Conservation (phyloP, 108 stramenopile species). For the Tribonema minus region DNA sequence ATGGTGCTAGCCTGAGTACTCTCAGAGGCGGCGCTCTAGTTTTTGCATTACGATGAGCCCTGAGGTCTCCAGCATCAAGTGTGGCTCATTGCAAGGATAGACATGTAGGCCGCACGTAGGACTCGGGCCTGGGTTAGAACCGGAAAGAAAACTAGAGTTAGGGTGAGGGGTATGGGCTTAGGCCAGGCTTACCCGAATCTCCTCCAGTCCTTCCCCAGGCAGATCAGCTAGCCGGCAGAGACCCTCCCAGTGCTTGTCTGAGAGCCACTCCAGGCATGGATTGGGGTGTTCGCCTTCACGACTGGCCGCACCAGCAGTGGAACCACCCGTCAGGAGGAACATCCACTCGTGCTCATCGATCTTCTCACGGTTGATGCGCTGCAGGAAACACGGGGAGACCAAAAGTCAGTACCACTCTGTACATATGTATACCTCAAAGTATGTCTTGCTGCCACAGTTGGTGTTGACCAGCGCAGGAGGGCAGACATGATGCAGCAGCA, state of each 20-base stretch:
- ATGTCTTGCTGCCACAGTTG: not conserved
- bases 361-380: not conserved
- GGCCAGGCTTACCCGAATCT: not conserved
- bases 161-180: too few species aligned
- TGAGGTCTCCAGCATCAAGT: too few species aligned
- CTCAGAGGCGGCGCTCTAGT: too few species aligned
- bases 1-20: too few species aligned
- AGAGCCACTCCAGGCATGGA: constrained; percentile 56
- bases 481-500: not conserved
- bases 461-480: not conserved
- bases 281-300: constrained; percentile 60
- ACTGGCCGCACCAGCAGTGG: constrained; percentile 8
- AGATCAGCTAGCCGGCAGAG: constrained; percentile 57
- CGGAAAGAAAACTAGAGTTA: too few species aligned
- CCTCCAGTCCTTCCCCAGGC: not conserved
- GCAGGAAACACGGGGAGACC: not conserved
- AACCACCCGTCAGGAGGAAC: constrained; percentile 61
- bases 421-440: not conserved
- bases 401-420: not conserved
- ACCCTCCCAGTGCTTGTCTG: constrained; percentile 58
- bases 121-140: too few species aligned
- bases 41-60: too few species aligned
- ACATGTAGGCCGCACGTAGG: too few species aligned
- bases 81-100: too few species aligned
- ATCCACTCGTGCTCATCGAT: constrained; percentile 41